Conservation (phyloP, 768 basidiomycete species). For the Hygrocybe punicea region DNA sequence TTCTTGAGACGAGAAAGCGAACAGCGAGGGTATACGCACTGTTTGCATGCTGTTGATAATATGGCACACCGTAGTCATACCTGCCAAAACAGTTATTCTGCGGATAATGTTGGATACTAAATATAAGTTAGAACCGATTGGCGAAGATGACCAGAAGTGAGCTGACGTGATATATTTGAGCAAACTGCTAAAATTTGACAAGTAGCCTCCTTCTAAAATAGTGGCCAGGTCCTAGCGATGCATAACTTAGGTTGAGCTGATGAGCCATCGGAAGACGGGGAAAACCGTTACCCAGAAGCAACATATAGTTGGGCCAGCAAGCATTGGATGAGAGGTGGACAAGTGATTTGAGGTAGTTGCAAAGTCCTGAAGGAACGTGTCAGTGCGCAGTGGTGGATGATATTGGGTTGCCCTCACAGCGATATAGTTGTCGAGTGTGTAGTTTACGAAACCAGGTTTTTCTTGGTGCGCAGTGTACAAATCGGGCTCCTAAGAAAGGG, state of each 20-base stretch:
- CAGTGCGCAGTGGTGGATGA: neutral
- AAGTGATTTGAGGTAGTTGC: slow-evolving; percentile 35
- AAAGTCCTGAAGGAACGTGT: slow-evolving; percentile 38
- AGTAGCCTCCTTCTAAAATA: slow-evolving; percentile 43
- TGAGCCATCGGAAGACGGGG: neutral
- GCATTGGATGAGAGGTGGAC: slow-evolving; percentile 35
- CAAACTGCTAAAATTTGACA: slow-evolving; percentile 32
- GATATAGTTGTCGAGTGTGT: slow-evolving; percentile 46
- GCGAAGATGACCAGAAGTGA: neutral
- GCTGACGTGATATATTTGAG: slow-evolving; percentile 51
- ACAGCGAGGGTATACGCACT: slow-evolving; percentile 26
- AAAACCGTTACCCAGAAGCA: slow-evolving; percentile 45
- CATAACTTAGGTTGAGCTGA: neutral
- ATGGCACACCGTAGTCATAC: slow-evolving; percentile 38
- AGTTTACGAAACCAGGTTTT: slow-evolving; percentile 44
- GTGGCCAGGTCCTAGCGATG: slow-evolving; percentile 39
- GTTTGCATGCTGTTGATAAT: slow-evolving; percentile 47
- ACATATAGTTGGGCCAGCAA: slow-evolving; percentile 50
- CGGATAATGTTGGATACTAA: slow-evolving; percentile 51
- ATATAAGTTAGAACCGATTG: neutral
- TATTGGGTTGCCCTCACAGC: slow-evolving; percentile 27
- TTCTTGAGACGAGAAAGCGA: neutral
- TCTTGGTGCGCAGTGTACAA: slow-evolving; percentile 46
- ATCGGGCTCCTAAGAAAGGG: slow-evolving; percentile 51
- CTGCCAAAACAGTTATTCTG: slow-evolving; percentile 44